Percentiles rank a stretch among this genome's conserved stretches.
Evolutionary conservation across 2,329 filamentous ascomycete species (phyloP).

Genomic region (Aureobasidium subglaciale): DNA sequence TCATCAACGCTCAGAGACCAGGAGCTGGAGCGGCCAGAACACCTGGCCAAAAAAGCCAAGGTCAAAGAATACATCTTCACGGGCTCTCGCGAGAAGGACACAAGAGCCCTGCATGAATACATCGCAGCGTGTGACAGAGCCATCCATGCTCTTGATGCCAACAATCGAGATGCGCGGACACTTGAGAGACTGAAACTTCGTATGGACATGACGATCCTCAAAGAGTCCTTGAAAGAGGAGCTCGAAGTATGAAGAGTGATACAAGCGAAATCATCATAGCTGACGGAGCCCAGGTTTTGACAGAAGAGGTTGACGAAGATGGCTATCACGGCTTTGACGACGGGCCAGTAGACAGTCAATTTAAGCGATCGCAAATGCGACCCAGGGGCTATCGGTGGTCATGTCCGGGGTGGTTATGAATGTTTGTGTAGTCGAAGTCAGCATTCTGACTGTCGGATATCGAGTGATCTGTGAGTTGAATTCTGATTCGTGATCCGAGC

Average conservation of each 20-base stretch:
- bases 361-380: not conserved
- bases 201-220: not conserved
- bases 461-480: not conserved
- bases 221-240: slow-evolving; percentile 6
- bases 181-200: not conserved
- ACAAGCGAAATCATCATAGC: not conserved
- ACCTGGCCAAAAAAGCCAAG: not conserved
- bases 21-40: not conserved
- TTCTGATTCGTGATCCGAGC: not conserved
- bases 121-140: slow-evolving; percentile 3
- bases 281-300: not conserved
- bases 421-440: not conserved
- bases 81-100: not conserved
- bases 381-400: slow-evolving; percentile 10
- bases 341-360: not conserved
- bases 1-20: not conserved
- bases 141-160: not conserved
- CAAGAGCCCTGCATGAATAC: not conserved
- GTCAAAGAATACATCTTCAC: slow-evolving; percentile 11
- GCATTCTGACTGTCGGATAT: not conserved
- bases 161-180: not conserved
- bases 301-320: not conserved
- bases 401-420: not conserved
- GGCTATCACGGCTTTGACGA: slow-evolving; percentile 3
- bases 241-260: not conserved